Conservation (phyloP, 78 protist species). For the Acrasis kona region DNA sequence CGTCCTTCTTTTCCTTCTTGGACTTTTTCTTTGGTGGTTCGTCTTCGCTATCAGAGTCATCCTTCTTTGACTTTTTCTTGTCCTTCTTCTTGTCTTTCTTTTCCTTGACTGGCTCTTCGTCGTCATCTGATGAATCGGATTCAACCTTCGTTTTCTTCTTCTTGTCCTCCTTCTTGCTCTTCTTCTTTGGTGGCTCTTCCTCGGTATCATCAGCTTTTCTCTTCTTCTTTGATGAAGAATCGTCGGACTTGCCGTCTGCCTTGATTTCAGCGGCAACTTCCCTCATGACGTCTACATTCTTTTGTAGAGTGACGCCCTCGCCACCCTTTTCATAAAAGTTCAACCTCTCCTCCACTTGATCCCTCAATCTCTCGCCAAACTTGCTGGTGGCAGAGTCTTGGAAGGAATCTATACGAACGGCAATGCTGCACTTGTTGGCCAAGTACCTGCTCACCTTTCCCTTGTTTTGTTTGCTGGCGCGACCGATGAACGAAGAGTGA, state of each 20-base stretch:
- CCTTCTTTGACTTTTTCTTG: conserved; percentile 9
- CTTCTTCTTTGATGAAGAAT: conserved; percentile 20
- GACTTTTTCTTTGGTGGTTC: no score
- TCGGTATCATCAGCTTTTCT: conserved; percentile 9
- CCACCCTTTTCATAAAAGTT: conserved; percentile 69
- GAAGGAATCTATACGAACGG: conserved; percentile 93
- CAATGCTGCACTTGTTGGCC: conserved; percentile 93
- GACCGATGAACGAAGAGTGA: conserved; percentile 83
- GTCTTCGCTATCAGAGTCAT: conserved; percentile 12
- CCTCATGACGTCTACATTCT: conserved; percentile 82
- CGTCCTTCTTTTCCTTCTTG: no score
- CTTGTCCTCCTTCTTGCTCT: conserved; percentile 11
- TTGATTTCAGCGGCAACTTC: conserved; percentile 9
- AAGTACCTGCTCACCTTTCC: conserved; percentile 96
- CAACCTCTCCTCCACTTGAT: conserved; percentile 90
- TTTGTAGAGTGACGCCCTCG: conserved; percentile 64
- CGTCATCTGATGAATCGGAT: background rate
- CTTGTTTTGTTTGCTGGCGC: conserved; percentile 81
- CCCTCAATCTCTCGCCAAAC: conserved; percentile 77
- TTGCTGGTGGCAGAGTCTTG: conserved; percentile 51
- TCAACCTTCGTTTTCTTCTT: background rate
- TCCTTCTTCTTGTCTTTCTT: conserved; percentile 15
- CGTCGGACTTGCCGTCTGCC: background rate
- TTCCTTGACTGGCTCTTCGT: conserved; percentile 11
- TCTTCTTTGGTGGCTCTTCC: conserved; percentile 28